Base-by-base conservation (phyloP, 345 rosid genomes). In the Acer campestre region DNA sequence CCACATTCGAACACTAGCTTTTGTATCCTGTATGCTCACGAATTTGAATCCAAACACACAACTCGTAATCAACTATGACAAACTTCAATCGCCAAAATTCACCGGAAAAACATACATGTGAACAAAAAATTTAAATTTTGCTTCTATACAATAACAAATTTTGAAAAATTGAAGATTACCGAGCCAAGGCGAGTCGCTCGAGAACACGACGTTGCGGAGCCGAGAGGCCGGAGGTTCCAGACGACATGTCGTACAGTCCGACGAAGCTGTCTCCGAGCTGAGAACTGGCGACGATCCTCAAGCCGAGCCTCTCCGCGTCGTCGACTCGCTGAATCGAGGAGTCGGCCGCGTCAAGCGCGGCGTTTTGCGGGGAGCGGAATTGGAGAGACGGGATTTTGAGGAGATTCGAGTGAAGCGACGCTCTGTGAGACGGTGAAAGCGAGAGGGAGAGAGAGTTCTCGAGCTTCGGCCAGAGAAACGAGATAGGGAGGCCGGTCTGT, bases 181-280 rank as follows among this genome's bases (percentile, higher is more conserved):
- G 81, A 56, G 93, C 89, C 67, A 84, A 79, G 64, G 93, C 93
- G 7, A 90, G 82, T 7, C 91, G 89, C 78, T 87, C 88, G 14
- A 93, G 94, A 76, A 87, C 85, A n/a, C 84, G 85, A 48, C 86
- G 94, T 73, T 93, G 94, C 62, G 72, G 70, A 4, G 86, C 38
- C 12, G 87, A 76, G 48, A 88, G 78, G 22, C 76, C 76, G 10
- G 87, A 67, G 58, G 49, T 84, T 48, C 80, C 68, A 18, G 83
- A 71, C 63, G 80, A 79, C 56, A 69, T 81, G 22, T 90, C 96
- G 73, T 91, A 89, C 69, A 93, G 85, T 70, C 96, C 94, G 20
- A 87, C 86, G 76, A 87, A 93, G 84, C 84, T 84, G 68, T 88
- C 93, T 35, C 93, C 79, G 40, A 91, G 92, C 76, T 82, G 87